Evolutionary conservation across 2,329 filamentous ascomycete species (phyloP).

Genomic region (Ilyonectria destructans): DNA sequence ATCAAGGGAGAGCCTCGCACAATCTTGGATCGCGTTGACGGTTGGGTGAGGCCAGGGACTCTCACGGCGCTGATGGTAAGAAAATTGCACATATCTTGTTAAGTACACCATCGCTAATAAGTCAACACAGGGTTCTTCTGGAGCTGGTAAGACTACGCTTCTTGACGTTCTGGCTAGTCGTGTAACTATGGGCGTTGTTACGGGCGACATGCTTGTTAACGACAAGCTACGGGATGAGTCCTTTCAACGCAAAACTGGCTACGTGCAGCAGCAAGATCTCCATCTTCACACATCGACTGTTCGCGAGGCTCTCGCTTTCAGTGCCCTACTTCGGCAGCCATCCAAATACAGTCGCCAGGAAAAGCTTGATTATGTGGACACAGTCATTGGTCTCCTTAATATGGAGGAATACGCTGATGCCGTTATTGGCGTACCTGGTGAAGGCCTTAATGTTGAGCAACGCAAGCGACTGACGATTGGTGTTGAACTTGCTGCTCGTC

Average conservation of each 20-base stretch:
- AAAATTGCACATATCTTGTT: no score
- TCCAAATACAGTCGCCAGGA: conserved; percentile 76
- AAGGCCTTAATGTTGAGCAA: conserved; percentile 72
- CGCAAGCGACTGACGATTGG: conserved; percentile 73
- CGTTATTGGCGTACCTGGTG: conserved; percentile 72
- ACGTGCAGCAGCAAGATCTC: conserved; percentile 90
- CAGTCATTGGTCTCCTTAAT: conserved; percentile 75
- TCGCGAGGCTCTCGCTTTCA: conserved; percentile 83
- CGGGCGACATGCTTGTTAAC: conserved; percentile 80
- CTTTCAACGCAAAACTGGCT: conserved; percentile 90
- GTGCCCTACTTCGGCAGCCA: conserved; percentile 86
- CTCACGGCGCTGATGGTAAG: conserved; percentile 78
- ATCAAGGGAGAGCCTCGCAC: conserved; percentile 75
- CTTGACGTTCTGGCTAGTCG: conserved; percentile 86
- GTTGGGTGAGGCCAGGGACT: conserved; percentile 81
- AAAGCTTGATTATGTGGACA: conserved; percentile 86
- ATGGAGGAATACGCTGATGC: conserved; percentile 76
- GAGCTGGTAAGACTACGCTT: conserved; percentile 90
- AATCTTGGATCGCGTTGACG: conserved; percentile 79
- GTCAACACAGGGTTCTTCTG: conserved; percentile 71
- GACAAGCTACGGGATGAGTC: conserved; percentile 79
- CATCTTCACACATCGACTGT: conserved; percentile 79
- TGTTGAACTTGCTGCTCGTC: conserved; percentile 68
- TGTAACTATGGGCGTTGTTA: conserved; percentile 87
- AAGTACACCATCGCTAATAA: background rate